Percentiles rank a stretch among this genome's conserved stretches.
Evolutionary conservation across 345 rosid genomes (phyloP).

Genomic region (Limnanthes douglasii): DNA sequence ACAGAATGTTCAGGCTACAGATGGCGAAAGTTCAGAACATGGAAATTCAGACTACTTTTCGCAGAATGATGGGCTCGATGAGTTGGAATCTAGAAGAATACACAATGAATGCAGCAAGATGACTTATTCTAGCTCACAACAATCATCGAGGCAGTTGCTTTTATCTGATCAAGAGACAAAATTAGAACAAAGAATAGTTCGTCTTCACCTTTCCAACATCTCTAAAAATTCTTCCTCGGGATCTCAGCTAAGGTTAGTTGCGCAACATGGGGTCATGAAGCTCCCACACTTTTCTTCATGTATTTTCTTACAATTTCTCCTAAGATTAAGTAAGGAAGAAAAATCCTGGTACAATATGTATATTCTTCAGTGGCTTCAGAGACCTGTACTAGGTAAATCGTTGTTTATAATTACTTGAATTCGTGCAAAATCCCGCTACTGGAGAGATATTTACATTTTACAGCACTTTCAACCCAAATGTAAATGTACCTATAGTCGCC

Average conservation of each 20-base stretch:
- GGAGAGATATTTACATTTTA: constrained; percentile 10
- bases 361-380: too few species aligned
- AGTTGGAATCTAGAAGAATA: constrained; percentile 11
- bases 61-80: constrained; percentile 19
- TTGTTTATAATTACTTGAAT: constrained; percentile 6
- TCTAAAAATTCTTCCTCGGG: too few species aligned
- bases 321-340: too few species aligned
- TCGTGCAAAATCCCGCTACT: constrained; percentile 9
- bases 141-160: constrained; percentile 19
- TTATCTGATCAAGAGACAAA: too few species aligned
- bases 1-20: too few species aligned
- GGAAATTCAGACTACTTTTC: constrained; percentile 20
- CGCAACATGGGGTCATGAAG: too few species aligned
- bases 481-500: neutral
- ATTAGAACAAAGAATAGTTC: neutral
- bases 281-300: too few species aligned
- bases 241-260: too few species aligned
- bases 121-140: constrained; percentile 8
- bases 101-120: constrained; percentile 12
- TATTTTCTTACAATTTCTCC: too few species aligned
- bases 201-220: constrained; percentile 5
- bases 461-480: constrained; percentile 5
- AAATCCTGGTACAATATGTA: too few species aligned
- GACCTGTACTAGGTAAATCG: neutral
- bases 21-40: too few species aligned